Percentiles rank a stretch among this genome's conserved stretches.
Evolutionary conservation across 768 basidiomycete genomes (phyloP).

Genomic region (Strobilomyces dryophilus): DNA sequence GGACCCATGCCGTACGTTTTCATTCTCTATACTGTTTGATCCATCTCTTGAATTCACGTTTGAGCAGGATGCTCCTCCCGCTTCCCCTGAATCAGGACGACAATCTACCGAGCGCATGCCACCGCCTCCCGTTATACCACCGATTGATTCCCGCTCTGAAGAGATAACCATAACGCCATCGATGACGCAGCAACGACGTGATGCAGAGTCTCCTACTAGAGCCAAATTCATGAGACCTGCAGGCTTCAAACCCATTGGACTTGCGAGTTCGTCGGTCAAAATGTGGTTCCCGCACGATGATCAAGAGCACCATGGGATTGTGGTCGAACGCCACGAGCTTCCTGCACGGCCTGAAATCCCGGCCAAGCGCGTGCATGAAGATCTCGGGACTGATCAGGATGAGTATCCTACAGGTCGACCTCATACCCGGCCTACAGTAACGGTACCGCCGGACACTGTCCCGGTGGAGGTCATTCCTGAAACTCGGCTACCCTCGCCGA

Average conservation of each 20-base stretch:
- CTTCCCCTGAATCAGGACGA: conserved; percentile 20
- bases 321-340: conserved; percentile 13
- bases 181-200: conserved; percentile 12
- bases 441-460: conserved; percentile 8
- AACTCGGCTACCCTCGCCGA: conserved; percentile 15
- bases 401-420: conserved; percentile 11
- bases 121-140: conserved; percentile 28
- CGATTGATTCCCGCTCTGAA: conserved; percentile 11
- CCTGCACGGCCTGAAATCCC: conserved; percentile 25
- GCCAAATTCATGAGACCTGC: conserved; percentile 33
- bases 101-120: conserved; percentile 32
- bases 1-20: conserved; percentile 32
- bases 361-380: conserved; percentile 25
- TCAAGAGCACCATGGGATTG: conserved; percentile 43
- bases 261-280: conserved; percentile 52
- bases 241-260: conserved; percentile 67
- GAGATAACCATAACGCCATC: conserved; percentile 11
- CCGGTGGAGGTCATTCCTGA: conserved; percentile 11
- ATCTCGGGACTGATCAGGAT: conserved; percentile 17
- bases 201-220: conserved; percentile 18
- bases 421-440: background rate
- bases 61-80: conserved; percentile 16
- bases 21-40: background rate
- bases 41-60: conserved; percentile 8
- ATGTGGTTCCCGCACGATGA: conserved; percentile 84